Conservation (phyloP, 257 asterid species). For the Orobanche coerulescens region DNA sequence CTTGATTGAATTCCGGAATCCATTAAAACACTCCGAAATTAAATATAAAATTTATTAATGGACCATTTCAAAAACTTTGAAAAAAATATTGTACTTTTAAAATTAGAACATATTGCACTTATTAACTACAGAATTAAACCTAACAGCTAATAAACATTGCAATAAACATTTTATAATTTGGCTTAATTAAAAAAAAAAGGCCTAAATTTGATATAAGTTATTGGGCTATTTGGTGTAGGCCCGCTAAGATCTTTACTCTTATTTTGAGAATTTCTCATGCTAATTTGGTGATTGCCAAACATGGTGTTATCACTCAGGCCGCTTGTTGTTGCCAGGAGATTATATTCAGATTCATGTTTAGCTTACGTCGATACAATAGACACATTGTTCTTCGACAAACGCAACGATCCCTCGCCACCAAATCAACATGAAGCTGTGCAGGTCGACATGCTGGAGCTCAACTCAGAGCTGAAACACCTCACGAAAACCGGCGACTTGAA, state of each 20-base stretch:
- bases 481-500: slow-evolving; percentile 41
- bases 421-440: slow-evolving; percentile 23
- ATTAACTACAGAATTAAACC: too few species aligned
- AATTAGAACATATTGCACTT: too few species aligned
- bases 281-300: slow-evolving; percentile 13
- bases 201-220: not conserved
- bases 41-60: too few species aligned
- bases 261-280: not conserved
- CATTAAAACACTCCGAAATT: too few species aligned
- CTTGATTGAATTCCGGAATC: too few species aligned
- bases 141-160: too few species aligned
- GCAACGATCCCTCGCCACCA: slow-evolving; percentile 12
- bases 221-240: not conserved
- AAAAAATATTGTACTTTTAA: too few species aligned
- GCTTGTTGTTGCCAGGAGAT: slow-evolving; percentile 30
- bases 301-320: slow-evolving; percentile 33
- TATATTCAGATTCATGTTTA: slow-evolving; percentile 28
- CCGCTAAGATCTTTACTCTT: not conserved
- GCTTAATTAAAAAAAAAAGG: too few species aligned
- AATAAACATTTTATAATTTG: too few species aligned
- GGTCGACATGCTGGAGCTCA: slow-evolving; percentile 35
- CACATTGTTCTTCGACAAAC: slow-evolving; percentile 21
- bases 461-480: slow-evolving; percentile 42
- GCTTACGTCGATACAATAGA: slow-evolving; percentile 33
- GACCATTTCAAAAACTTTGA: too few species aligned